phyloP scores from a whole-genome alignment of 2,329 filamentous ascomycete species.

The Nannizzia gypsea region DNA sequence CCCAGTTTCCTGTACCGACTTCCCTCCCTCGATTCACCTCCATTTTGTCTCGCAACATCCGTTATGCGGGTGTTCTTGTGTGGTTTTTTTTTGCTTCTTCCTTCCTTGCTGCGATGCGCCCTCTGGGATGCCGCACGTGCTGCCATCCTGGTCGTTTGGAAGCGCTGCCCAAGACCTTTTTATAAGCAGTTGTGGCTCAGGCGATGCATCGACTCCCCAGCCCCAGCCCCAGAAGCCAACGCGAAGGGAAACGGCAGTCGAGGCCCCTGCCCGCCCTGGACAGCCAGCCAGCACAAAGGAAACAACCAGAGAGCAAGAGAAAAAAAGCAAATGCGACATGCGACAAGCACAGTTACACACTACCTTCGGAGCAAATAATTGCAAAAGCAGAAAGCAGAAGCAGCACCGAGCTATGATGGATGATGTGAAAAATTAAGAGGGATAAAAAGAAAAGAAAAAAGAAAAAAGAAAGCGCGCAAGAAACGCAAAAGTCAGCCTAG shows the following conservation, averaged over 20 bases:
- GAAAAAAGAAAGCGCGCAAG: background rate
- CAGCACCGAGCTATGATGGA: no score
- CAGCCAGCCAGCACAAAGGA: no score
- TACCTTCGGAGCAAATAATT: background rate
- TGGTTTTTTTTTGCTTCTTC: background rate
- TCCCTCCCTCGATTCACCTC: background rate
- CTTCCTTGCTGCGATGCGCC: background rate
- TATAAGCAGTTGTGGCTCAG: constrained; percentile 1
- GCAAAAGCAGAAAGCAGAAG: no score
- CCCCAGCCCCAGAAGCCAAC: background rate
- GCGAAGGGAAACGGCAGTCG: no score
- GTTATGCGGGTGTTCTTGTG: background rate
- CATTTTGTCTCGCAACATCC: background rate
- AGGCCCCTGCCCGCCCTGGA: no score
- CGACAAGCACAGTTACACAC: background rate
- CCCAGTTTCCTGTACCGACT: background rate
- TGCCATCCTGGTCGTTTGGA: background rate
- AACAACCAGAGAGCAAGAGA: background rate
- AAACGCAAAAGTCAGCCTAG: background rate
- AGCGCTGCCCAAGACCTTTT: background rate
- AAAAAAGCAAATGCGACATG: background rate
- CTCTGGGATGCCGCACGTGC: background rate
- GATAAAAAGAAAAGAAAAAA: background rate
- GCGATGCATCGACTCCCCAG: background rate
- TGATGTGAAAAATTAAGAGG: no score